Evolutionary conservation across 139 green algal species (phyloP), one percentile per base, ranked within the genome.

Genomic region (Nannochloris sp.): DNA sequence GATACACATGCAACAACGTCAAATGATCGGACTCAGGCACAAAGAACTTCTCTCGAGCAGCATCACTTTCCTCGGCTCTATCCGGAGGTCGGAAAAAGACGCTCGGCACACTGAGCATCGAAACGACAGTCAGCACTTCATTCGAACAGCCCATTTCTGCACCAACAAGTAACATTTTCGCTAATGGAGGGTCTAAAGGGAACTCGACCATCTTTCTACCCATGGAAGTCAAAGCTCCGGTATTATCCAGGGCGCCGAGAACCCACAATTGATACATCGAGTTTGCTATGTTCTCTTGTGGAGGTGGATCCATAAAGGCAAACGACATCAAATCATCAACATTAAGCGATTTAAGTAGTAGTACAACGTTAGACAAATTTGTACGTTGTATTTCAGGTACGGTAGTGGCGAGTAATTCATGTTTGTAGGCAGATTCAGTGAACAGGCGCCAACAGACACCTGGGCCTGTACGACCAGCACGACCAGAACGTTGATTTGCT

Each of bases 21-120:
- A 98, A 83, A 85, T 99, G 94, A 80, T 99, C 94, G 47, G 73
- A 89, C 83, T 99, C 94, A n/a, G 94, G 93, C 33, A 98, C 91
- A 64, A 96, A 97, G 75, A 99, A 99, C 81, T 98, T 98, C 72
- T 99, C 94, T 24, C 94, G 83, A 31, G 92, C 93, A 8, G 92
- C 85, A 70, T 99, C 94, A 54, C 61, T 84, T 83, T 98, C 94
- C 70, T 97, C 94, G 53, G 88, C 89, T 10, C 90, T 51, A 61
- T 85, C 72, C n/a, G 75, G 77, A n/a, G 83, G 85, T 0, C 86
- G 73, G 85, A 97, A 97, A 82, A 97, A 98, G 15, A 96, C 88
- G 13, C 72, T 76, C 2, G 92, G 92, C 65, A 97, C 92, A 31
- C 73, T 89, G 31, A 95, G 82, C 91, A 97, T 97, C 73, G 56